These are phyloP conservation scores for Zizania palustris DNA, from an alignment of 202 grass and related monocot species.

Conservation along the genomic window DNA sequence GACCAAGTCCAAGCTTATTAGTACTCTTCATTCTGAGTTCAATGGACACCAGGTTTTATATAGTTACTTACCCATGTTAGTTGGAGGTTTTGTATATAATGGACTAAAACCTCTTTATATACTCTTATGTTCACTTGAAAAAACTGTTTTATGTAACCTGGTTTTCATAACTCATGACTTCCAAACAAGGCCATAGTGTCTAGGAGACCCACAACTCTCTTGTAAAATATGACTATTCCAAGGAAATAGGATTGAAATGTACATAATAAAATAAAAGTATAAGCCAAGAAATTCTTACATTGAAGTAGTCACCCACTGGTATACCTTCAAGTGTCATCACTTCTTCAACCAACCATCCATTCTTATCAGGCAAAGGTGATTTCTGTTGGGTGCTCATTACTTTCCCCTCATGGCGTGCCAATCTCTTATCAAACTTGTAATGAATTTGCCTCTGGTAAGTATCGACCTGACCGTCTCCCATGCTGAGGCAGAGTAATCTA, in stretches of 20 bases:
- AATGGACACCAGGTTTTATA: too few relatives aligned
- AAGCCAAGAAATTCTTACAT: conserved; percentile 55
- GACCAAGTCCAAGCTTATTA: too few relatives aligned
- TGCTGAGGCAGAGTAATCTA: conserved; percentile 73
- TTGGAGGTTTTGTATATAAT: background rate
- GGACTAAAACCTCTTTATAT: background rate
- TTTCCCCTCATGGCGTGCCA: conserved; percentile 55
- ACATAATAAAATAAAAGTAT: conserved; percentile 14
- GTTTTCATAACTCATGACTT: background rate
- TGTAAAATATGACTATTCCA: background rate
- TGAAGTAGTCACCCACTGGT: conserved; percentile 77
- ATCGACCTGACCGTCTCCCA: conserved; percentile 80
- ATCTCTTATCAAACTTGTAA: conserved; percentile 73
- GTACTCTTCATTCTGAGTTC: too few relatives aligned
- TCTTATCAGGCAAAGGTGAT: conserved; percentile 63
- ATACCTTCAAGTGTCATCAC: conserved; percentile 82
- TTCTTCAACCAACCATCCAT: conserved; percentile 89
- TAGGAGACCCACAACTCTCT: background rate
- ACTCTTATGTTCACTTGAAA: too few relatives aligned
- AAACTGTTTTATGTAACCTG: background rate
- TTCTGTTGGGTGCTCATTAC: conserved; percentile 94
- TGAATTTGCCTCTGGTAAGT: conserved; percentile 83
- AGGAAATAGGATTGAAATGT: background rate
- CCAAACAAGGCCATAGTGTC: background rate
- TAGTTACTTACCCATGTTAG: background rate